Conservation (phyloP, 208 protist genomes). For the Naegleria fowleri region DNA sequence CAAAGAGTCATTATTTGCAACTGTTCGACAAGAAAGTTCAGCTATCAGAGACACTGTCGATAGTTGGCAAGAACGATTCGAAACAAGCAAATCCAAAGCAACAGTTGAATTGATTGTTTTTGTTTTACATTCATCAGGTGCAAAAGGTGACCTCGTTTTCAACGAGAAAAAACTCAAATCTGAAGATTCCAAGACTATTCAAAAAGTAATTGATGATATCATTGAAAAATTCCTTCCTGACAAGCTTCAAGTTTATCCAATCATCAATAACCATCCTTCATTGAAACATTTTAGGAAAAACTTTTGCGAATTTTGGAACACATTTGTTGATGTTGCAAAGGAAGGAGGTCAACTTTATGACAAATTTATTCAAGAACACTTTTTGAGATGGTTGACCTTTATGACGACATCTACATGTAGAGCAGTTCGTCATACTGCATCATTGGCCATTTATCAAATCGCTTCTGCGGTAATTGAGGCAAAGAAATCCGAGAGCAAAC, state of each 20-base stretch:
- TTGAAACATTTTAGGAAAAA: neutral
- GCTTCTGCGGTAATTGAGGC: neutral
- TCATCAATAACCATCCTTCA: neutral
- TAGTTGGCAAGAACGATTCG: neutral
- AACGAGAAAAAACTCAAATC: neutral
- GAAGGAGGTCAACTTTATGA: neutral
- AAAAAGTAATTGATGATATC: neutral
- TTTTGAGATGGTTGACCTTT: neutral
- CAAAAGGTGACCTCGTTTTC: neutral
- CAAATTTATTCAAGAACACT: neutral
- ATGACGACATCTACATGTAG: neutral
- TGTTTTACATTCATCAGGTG: neutral
- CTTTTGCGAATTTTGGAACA: constrained; percentile 21
- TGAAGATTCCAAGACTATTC: neutral
- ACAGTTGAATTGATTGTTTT: neutral
- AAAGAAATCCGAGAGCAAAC: neutral
- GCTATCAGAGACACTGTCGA: neutral
- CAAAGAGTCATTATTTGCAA: neutral
- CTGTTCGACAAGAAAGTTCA: neutral
- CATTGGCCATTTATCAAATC: neutral
- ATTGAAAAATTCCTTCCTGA: neutral
- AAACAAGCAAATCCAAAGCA: neutral
- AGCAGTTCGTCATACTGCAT: neutral
- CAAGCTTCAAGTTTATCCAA: neutral
- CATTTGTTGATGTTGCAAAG: neutral